Percentiles rank a stretch among this genome's conserved stretches.
Conservation (phyloP, 2,329 filamentous ascomycete genomes). For the Cadophora sp. region DNA sequence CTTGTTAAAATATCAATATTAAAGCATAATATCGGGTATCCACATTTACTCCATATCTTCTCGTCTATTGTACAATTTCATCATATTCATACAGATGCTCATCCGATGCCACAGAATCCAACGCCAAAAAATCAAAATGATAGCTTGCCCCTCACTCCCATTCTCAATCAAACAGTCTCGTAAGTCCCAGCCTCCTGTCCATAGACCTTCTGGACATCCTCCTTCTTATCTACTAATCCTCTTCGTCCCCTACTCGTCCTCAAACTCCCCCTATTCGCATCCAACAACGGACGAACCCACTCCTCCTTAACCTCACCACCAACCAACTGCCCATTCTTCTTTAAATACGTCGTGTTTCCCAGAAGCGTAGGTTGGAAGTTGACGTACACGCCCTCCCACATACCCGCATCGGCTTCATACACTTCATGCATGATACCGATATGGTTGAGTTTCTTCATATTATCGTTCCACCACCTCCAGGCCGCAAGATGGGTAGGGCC, state of each 20-base stretch:
- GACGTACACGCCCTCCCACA: constrained; percentile 34
- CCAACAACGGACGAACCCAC: constrained; percentile 33
- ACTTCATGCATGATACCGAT: constrained; percentile 39
- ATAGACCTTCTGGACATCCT: constrained; percentile 15
- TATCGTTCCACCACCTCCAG: constrained; percentile 76
- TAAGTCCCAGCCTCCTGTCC: constrained; percentile 25
- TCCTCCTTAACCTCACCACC: constrained; percentile 31
- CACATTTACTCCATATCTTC: not conserved
- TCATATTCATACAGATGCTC: not conserved
- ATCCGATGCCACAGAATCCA: not conserved
- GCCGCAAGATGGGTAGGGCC: constrained; percentile 78
- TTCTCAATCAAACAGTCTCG: constrained; percentile 15
- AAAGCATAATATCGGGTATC: not conserved
- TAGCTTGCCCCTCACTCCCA: not conserved
- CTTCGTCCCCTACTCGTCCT: constrained; percentile 31
- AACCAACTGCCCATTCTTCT: constrained; percentile 31
- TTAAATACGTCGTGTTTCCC: constrained; percentile 34
- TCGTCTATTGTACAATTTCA: not conserved
- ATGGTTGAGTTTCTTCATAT: constrained; percentile 28
- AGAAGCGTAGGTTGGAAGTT: constrained; percentile 35
- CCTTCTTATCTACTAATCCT: constrained; percentile 26
- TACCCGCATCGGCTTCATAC: constrained; percentile 31
- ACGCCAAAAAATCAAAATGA: no score
- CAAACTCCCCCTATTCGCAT: constrained; percentile 29
- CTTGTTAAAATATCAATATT: no score